A percentile compares a stretch with the other conserved stretches of the same genome.
phyloP scores from a whole-genome alignment of 2,329 filamentous ascomycete genomes.

The Fusarium sambucinum region DNA sequence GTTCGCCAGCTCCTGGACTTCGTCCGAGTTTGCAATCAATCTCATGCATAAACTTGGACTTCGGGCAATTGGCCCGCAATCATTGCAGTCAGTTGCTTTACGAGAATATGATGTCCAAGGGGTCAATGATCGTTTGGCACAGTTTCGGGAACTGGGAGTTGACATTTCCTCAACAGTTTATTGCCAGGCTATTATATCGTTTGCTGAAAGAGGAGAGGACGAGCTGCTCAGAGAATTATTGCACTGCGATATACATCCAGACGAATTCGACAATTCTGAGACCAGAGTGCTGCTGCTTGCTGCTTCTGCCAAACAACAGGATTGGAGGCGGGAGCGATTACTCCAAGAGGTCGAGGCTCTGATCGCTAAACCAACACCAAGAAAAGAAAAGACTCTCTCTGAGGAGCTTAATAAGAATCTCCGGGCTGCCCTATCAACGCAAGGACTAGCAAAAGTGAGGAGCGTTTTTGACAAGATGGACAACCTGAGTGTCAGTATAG shows the following conservation, averaged over 20 bases:
- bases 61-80: slow-evolving; percentile 77
- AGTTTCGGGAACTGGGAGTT: slow-evolving; percentile 73
- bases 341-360: slow-evolving; percentile 58
- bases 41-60: slow-evolving; percentile 78
- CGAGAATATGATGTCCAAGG: slow-evolving; percentile 68
- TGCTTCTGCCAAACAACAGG: slow-evolving; percentile 48
- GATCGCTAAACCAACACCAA: slow-evolving; percentile 8
- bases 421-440: slow-evolving; percentile 14
- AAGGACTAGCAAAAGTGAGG: slow-evolving; percentile 42
- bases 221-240: slow-evolving; percentile 61
- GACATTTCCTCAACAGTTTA: slow-evolving; percentile 73
- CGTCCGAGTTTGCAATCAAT: slow-evolving; percentile 77
- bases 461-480: slow-evolving; percentile 52
- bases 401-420: slow-evolving; percentile 45
- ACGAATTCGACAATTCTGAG: slow-evolving; percentile 64
- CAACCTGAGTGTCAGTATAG: slow-evolving; percentile 46
- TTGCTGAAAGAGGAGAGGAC: slow-evolving; percentile 70
- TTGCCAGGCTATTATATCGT: slow-evolving; percentile 71
- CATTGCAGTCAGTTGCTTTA: slow-evolving; percentile 80
- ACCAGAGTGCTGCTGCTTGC: slow-evolving; percentile 56
- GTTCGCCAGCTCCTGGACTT: slow-evolving; percentile 80
- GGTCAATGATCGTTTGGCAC: slow-evolving; percentile 69
- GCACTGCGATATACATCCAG: slow-evolving; percentile 65
- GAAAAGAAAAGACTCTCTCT: slow-evolving; percentile 36
- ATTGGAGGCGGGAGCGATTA: slow-evolving; percentile 58